phyloP scores from a whole-genome alignment of 192 early-diverging fungal species.

The Coemansia umbellata region DNA sequence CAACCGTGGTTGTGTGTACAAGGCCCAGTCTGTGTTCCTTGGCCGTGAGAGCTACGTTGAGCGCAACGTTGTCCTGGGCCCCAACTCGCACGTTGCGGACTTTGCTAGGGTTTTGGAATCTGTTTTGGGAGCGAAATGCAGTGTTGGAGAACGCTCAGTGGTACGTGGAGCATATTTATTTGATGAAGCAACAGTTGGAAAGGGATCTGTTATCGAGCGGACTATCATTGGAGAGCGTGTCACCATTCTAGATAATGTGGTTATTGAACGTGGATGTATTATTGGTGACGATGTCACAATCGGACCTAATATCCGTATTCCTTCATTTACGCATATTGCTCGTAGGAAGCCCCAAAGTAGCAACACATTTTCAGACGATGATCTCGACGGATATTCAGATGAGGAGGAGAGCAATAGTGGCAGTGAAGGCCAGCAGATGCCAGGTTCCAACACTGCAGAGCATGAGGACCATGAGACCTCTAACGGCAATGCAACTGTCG shows the following conservation, averaged over 20 bases:
- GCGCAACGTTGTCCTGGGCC: constrained; percentile 81
- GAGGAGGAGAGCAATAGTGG: constrained; percentile 49
- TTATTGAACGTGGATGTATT: constrained; percentile 71
- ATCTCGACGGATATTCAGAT: constrained; percentile 14
- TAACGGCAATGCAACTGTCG: background rate
- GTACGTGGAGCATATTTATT: constrained; percentile 86
- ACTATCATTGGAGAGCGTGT: constrained; percentile 78
- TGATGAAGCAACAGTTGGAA: constrained; percentile 67
- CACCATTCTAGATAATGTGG: constrained; percentile 59
- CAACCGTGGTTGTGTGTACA: constrained; percentile 80
- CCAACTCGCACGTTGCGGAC: constrained; percentile 70
- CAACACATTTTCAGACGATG: constrained; percentile 14
- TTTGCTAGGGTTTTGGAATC: constrained; percentile 67
- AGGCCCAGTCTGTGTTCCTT: constrained; percentile 68
- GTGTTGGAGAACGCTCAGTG: constrained; percentile 71
- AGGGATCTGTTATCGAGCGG: constrained; percentile 61
- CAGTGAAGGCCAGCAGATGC: constrained; percentile 9
- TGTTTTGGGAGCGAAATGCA: constrained; percentile 79
- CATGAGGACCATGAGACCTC: background rate
- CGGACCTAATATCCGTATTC: constrained; percentile 69
- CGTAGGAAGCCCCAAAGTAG: constrained; percentile 12
- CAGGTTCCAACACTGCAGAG: background rate
- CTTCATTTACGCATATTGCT: constrained; percentile 63
- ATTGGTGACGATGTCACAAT: constrained; percentile 62
- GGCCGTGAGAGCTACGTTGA: constrained; percentile 62